These are phyloP conservation scores for Kingdonia uniflora DNA, from an alignment of 164 flowering plant species.

Conservation along the genomic window DNA sequence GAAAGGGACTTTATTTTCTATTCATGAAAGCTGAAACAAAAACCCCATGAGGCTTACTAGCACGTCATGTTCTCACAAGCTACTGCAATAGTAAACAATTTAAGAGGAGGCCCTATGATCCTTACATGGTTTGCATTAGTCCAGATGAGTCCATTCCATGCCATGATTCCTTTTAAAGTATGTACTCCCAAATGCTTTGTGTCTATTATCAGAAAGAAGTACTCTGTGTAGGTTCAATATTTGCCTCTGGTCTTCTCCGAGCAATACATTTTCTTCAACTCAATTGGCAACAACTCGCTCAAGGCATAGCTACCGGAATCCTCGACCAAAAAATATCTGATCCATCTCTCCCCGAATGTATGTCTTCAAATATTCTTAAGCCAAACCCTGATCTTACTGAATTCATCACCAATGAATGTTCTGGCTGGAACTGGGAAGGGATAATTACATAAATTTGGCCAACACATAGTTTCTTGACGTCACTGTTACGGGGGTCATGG, in stretches of 20 bases:
- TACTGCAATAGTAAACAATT: slow-evolving; percentile 66
- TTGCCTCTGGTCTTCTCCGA: slow-evolving; percentile 74
- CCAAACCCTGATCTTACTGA: too few species aligned
- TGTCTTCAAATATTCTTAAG: slow-evolving; percentile 15
- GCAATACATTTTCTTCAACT: slow-evolving; percentile 63
- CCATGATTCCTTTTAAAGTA: slow-evolving; percentile 66
- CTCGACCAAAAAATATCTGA: slow-evolving; percentile 42
- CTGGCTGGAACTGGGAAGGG: too few species aligned
- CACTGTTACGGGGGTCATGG: neutral
- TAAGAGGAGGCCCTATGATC: slow-evolving; percentile 57
- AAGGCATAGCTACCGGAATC: slow-evolving; percentile 45
- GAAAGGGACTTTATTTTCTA: slow-evolving; percentile 59
- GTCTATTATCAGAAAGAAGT: slow-evolving; percentile 43
- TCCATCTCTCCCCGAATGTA: slow-evolving; percentile 22
- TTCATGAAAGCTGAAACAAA: slow-evolving; percentile 54
- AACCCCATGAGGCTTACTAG: slow-evolving; percentile 62
- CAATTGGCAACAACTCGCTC: slow-evolving; percentile 40
- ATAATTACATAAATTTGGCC: neutral
- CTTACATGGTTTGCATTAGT: slow-evolving; percentile 67
- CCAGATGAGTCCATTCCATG: slow-evolving; percentile 66
- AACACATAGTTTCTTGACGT: neutral
- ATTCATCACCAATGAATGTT: too few species aligned
- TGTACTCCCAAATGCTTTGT: slow-evolving; percentile 83
- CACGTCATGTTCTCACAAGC: slow-evolving; percentile 75
- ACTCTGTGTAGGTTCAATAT: slow-evolving; percentile 68